Conservation (phyloP, 495 filamentous ascomycete genomes). For the Talaromyces adpressus region DNA sequence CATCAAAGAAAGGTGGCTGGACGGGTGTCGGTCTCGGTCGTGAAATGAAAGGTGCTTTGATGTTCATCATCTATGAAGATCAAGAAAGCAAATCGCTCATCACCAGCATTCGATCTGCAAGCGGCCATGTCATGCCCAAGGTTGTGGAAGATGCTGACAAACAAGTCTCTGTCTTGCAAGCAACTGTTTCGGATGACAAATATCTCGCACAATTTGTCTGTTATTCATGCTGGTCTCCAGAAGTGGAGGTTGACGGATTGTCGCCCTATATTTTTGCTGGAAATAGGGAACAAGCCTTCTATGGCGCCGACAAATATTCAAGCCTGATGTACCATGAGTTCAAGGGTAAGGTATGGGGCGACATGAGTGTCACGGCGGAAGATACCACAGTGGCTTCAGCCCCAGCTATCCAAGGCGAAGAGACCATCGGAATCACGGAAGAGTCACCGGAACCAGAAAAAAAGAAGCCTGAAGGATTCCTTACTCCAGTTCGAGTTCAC, state of each 20-base stretch:
- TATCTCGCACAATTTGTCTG: constrained; percentile 4
- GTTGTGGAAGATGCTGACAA: background rate
- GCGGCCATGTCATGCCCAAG: constrained; percentile 8
- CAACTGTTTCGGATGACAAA: background rate
- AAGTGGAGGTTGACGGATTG: background rate
- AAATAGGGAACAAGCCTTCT: constrained; percentile 7
- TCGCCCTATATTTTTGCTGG: constrained; percentile 5
- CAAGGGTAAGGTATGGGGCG: background rate
- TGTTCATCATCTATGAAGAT: constrained; percentile 10
- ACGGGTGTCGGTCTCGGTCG: constrained; percentile 1
- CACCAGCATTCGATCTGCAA: constrained; percentile 6
- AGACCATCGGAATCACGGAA: constrained; percentile 1
- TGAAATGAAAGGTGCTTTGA: constrained; percentile 7
- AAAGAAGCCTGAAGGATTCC: background rate
- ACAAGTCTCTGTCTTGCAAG: constrained; percentile 3
- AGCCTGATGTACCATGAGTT: constrained; percentile 1
- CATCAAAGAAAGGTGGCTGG: constrained; percentile 5
- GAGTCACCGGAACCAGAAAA: background rate
- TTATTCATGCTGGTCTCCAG: constrained; percentile 7
- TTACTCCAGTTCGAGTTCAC: constrained; percentile 3
- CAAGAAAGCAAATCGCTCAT: constrained; percentile 2
- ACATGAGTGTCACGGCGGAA: background rate
- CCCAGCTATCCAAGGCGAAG: background rate
- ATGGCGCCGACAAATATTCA: constrained; percentile 5
- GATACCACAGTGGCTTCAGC: background rate